Base-by-base conservation (phyloP, 805 yeast species). In the Soucietia sequanensis region DNA sequence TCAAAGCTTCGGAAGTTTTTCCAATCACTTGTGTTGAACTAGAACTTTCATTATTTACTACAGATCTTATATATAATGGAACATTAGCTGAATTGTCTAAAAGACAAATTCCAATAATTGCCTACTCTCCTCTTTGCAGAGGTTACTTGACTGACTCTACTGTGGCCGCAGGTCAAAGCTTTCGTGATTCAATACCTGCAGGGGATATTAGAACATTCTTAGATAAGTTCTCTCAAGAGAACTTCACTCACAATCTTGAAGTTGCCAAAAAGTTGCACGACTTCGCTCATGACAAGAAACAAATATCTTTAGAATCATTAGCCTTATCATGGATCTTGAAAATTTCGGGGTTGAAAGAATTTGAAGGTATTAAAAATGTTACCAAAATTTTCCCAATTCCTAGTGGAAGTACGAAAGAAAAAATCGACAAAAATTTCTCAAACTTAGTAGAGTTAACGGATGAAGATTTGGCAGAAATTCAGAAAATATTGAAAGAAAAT, bases 121-220 rank as follows among this genome's bases (percentile, higher is more conserved):
- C 89, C 17, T 89, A 89, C 60, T 83, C 95, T 20, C 96, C 96
- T 21, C 68, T 89, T 37, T 82, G 88, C 7, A 72, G 85, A 49
- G 96, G 96, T 1, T 64, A 81, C 40, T 68, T 89, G 35, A 80
- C 91, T 3, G 95, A 93, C 37, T 42, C 50, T 21, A 59, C 80
- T 34, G 76, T 60, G 18, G 57, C 71, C 5, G 47, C 60, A 14
- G 41, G 52, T 11, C 57, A 60, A 20, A 43, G 43, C 6, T 64
- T 53, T 45, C 47, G 43, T 18, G 49, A 57, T 0, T 80, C 76
- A 35, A 49, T 83, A 22, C 75, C 80, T 9, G 64, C 64, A 27
- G 81, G 75, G 27, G 91, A 84, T 49, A 38, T 78, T 34, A 68
- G 87, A 45, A 32, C 35, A 4, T 37, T 35, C 19, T 48, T 78